Evolutionary conservation across 441 rosid species (phyloP), one percentile per base, ranked within the genome.

Genomic region (Flueggea neowawraea): DNA sequence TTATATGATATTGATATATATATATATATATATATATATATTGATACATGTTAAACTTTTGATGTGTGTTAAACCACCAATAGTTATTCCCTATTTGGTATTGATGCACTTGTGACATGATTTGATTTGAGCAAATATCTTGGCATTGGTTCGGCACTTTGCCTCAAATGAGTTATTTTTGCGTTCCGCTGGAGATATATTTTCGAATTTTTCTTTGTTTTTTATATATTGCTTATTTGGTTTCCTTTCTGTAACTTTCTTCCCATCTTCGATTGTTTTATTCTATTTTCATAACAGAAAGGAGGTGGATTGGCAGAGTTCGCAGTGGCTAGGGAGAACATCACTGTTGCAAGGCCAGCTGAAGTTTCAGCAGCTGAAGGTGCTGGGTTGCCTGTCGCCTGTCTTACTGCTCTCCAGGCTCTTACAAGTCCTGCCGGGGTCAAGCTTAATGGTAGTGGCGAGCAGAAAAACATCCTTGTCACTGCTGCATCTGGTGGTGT

Each of bases 401-500:
- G 79, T 62, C 73, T 89, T 58, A 83, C 93, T 2, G 91, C 95
- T 43, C 77, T 75, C 65, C 84, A 82, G 69, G 88, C 83, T 60
- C 80, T 92, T 36, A 78, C 86, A 16, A 65, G 69, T 22, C 60
- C 76, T 31, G 89, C 87, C 0, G 95, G 89, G 47, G 32, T 87
- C 67, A 85, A 80, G 61, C 83, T 89, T 0, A 93, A 87, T 22
- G 83, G 87, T 62, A 86, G 79, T 6, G 83, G 82, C 10, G 33
- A 75, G 57, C 76, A 67, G 63, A 77, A 58, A 48, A 89, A 89
- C 77, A 74, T 91, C 64, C 73, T 87, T 33, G 59, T 91, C 58
- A 87, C 95, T 5, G 90, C 96, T 53, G 93, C 90, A 50, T 89
- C 96, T 1, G 96, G 95, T n/a, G 93, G 93, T 0, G 98, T 91